Evolutionary conservation across 352 stramenopile species (phyloP), one percentile per base, ranked within the genome.

Genomic region (Pythium aristosporum): DNA sequence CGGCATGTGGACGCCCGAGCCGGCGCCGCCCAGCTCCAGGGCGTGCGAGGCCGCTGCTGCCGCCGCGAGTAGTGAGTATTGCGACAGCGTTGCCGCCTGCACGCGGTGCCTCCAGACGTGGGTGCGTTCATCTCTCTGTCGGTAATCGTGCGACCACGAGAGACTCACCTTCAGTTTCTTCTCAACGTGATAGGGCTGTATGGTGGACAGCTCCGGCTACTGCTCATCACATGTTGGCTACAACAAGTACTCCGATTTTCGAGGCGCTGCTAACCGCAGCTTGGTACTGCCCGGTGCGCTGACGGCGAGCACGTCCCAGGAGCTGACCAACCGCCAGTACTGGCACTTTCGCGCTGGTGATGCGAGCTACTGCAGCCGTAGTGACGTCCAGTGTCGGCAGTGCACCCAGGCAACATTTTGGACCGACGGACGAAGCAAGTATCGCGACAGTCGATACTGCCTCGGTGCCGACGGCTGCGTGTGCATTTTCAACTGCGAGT

Each of bases 391-490:
- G 20, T 42, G 49, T 41, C 20, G 20, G 49, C 23, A 56, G 23
- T 42, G 49, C n/a, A n/a, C 18, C 7, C 23, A 39, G 13, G 49
- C 23, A 28, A 16, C 41, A 3, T 56, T 42, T 28, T 42, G 49
- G 28, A 25, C 30, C 15, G 15, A 28, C 15, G 25, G 20, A 1
- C 18, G 25, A 15, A 1, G 2, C n/a, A 52, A 28, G 46, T n/a
- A 52, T 8, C 20, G 18, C 46, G 49, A 56, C 25, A 56, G 49
- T 41, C 49, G 28, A 9, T 56, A 23, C 49, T 56, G 49, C 20
- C 8, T 56, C 4, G 49, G 49, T 42, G 30, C 0, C 9, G 10
- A 42, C 13, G 49, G 49, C 23, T 56, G 49, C 20, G 30, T 56
- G 6, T 56, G 49, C 15, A 41, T 56, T 12, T n/a, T 34, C 7